Evolutionary conservation across 2,329 filamentous ascomycete genomes (phyloP), one percentile per base, ranked within the genome.

Genomic region (Pseudogymnoascus pannorum): DNA sequence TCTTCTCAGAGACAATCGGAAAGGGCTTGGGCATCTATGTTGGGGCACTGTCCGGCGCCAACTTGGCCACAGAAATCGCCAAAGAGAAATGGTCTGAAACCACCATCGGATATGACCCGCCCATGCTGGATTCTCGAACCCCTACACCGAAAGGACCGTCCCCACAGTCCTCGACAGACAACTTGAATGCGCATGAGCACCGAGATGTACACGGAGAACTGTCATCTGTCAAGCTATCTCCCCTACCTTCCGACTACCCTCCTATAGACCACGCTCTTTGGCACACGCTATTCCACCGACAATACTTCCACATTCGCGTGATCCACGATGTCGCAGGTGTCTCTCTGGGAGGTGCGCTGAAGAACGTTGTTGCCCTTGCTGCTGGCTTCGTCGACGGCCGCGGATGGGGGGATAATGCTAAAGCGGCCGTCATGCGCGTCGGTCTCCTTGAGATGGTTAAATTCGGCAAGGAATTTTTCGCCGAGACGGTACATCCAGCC

Each of bases 361-460:
- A 99, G 81, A 99, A 99, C 79, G 88, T 99, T 66, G 91, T 99
- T 61, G 94, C 94, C 4, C 79, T 99, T 16, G 93, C 92, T 4
- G 92, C 94, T 31, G 94, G 94, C 62, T 99, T 96, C 75, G 92
- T 97, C 48, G 91, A 96, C 66, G 94, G 94, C 35, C 85, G 93
- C 64, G 93, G 93, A 66, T 99, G 94, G 93, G 94, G 94, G 71
- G 92, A 97, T 79, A 99, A 97, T 69, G 93, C 93, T 67, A 97
- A 99, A 79, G 92, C 94, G n/a, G 94, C 94, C 51, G 87, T 99
- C 64, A 97, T 99, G 91, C 89, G 94, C 42, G 88, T 97, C 18
- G 94, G 94, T 6, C 84, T 99, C 51, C 82, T 97, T 68, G 94
- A 99, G 77, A 96, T 97, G 88, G 91, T 97, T 70, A 88, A 89